These are phyloP conservation scores for Neopestalotiopsis rosae DNA, from an alignment of 2,329 filamentous ascomycete species.

Conservation along the genomic window DNA sequence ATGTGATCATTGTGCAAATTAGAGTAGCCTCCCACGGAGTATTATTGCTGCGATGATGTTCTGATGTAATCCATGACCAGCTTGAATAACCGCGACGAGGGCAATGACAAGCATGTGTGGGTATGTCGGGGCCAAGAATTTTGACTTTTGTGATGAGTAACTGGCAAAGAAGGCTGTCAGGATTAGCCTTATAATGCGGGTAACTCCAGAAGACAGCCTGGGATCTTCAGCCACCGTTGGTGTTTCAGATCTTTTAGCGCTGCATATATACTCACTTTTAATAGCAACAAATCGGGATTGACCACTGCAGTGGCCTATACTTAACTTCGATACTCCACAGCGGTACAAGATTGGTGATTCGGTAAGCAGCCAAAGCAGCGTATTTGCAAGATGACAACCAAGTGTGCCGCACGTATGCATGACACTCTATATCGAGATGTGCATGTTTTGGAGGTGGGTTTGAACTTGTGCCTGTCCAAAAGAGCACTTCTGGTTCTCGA, in stretches of 20 bases:
- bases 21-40: too few relatives aligned
- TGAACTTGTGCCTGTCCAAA: not conserved
- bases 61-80: not conserved
- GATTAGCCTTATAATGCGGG: not conserved
- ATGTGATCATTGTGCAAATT: too few relatives aligned
- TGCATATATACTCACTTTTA: constrained; percentile 1
- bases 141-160: not conserved
- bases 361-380: not conserved
- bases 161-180: not conserved
- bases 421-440: not conserved
- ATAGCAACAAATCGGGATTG: not conserved
- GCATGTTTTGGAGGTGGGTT: not conserved
- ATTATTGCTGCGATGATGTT: not conserved
- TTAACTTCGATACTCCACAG: not conserved
- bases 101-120: not conserved
- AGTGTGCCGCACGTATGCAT: not conserved
- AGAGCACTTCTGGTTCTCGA: not conserved
- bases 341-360: too few relatives aligned
- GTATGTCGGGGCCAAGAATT: not conserved
- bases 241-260: constrained; percentile 1
- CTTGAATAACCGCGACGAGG: not conserved
- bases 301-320: not conserved
- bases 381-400: not conserved
- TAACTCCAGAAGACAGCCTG: not conserved
- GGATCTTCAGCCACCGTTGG: not conserved